Percentiles rank a stretch among this genome's conserved stretches.
These are phyloP conservation scores for Elongisporangium prolatum DNA, from an alignment of 352 stramenopile species.

Conservation along the genomic window DNA sequence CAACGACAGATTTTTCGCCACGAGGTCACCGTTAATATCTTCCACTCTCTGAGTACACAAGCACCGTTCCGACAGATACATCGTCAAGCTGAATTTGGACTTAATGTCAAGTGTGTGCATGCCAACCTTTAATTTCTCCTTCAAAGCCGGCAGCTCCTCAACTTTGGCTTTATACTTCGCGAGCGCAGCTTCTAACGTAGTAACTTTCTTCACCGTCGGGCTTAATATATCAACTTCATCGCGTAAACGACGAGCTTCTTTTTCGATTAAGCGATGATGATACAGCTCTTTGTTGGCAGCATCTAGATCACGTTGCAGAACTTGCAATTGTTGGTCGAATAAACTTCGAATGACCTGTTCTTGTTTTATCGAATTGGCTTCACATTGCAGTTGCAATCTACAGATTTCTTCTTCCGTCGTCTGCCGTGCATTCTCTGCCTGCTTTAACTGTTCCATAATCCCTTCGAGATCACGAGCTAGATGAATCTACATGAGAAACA, in stretches of 20 bases:
- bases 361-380: constrained; percentile 52
- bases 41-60: constrained; percentile 32
- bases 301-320: constrained; percentile 40
- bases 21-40: constrained; percentile 47
- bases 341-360: constrained; percentile 40
- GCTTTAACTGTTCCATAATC: constrained; percentile 14
- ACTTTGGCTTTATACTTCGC: constrained; percentile 73
- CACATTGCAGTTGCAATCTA: constrained; percentile 31
- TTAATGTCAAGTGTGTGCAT: not conserved
- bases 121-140: constrained; percentile 47
- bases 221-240: constrained; percentile 73
- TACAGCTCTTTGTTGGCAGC: constrained; percentile 23
- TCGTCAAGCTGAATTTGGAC: not conserved
- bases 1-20: constrained; percentile 47
- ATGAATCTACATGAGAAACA: constrained; percentile 23
- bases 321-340: constrained; percentile 47
- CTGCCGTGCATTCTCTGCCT: constrained; percentile 21
- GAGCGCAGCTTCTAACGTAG: constrained; percentile 39
- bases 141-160: constrained; percentile 45
- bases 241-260: constrained; percentile 28
- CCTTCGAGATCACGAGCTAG: constrained; percentile 26
- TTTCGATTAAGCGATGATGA: constrained; percentile 25
- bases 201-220: constrained; percentile 35
- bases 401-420: constrained; percentile 26
- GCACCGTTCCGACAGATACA: not conserved